phyloP scores from a whole-genome alignment of 306 rosid species.

The Sophora flavescens region DNA sequence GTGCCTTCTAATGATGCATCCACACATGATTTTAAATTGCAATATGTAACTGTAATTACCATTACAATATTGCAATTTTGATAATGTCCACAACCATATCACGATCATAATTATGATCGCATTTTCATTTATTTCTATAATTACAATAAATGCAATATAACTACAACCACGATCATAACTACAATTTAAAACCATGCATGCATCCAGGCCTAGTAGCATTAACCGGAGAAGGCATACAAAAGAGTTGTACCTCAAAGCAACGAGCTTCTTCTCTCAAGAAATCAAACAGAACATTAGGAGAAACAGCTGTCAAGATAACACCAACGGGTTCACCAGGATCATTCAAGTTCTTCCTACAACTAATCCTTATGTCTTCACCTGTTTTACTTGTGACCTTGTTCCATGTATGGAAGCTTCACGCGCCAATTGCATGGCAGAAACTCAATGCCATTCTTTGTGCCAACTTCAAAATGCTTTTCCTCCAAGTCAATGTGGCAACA shows the following conservation, averaged over 20 bases:
- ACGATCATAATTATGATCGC: too few species aligned
- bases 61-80: too few species aligned
- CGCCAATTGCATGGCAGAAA: constrained; percentile 75
- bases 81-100: too few species aligned
- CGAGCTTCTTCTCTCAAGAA: constrained; percentile 83
- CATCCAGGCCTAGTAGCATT: neutral
- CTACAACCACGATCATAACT: too few species aligned
- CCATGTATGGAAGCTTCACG: constrained; percentile 81
- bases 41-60: too few species aligned
- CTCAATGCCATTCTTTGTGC: constrained; percentile 75
- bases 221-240: neutral
- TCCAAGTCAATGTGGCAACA: constrained; percentile 75
- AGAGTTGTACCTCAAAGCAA: constrained; percentile 65
- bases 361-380: constrained; percentile 87
- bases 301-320: constrained; percentile 86
- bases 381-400: constrained; percentile 61
- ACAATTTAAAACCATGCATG: neutral
- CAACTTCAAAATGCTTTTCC: constrained; percentile 81
- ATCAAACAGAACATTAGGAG: constrained; percentile 68
- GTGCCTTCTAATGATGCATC: neutral
- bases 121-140: too few species aligned
- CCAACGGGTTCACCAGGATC: constrained; percentile 97
- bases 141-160: too few species aligned
- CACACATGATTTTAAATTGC: too few species aligned
- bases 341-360: constrained; percentile 90